Conservation (phyloP, 108 stramenopile genomes). For the Nitzschia sp. region DNA sequence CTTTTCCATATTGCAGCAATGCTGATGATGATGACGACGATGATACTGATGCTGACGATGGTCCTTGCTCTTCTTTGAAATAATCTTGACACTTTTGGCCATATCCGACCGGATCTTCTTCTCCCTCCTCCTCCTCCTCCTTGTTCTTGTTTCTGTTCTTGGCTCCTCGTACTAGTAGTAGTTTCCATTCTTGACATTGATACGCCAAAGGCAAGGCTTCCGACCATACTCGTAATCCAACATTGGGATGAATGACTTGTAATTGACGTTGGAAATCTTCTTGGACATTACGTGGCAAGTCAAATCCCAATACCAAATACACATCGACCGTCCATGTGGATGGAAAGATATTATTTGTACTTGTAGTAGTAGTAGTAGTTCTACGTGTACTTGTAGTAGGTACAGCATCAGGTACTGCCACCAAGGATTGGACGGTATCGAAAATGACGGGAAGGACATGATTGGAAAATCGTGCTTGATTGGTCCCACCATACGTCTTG, state of each 20-base stretch:
- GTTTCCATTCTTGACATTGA: slow-evolving; percentile 20
- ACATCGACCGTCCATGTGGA: slow-evolving; percentile 68
- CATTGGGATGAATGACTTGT: slow-evolving; percentile 28
- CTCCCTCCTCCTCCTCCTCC: too few relatives aligned
- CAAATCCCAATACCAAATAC: slow-evolving; percentile 50
- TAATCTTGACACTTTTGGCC: slow-evolving; percentile 21
- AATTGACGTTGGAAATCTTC: slow-evolving; percentile 46
- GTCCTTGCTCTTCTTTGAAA: slow-evolving; percentile 26
- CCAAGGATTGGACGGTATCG: slow-evolving; percentile 61
- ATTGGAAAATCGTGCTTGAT: slow-evolving; percentile 60
- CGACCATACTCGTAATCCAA: slow-evolving; percentile 67
- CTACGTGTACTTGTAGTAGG: background rate
- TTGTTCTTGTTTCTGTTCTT: too few relatives aligned
- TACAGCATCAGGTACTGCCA: background rate
- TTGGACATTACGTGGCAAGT: slow-evolving; percentile 36
- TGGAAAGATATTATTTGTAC: slow-evolving; percentile 40
- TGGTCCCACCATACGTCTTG: slow-evolving; percentile 52
- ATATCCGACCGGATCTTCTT: slow-evolving; percentile 2
- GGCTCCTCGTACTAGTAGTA: too few relatives aligned
- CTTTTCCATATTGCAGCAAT: background rate
- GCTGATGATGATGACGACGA: background rate
- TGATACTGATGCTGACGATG: background rate
- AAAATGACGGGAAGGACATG: slow-evolving; percentile 63
- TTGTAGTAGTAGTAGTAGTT: too few relatives aligned
- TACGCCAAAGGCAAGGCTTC: slow-evolving; percentile 68